Percentiles rank a stretch among this genome's conserved stretches.
Evolutionary conservation across 345 rosid species (phyloP).

Genomic region (Gossypium turneri): DNA sequence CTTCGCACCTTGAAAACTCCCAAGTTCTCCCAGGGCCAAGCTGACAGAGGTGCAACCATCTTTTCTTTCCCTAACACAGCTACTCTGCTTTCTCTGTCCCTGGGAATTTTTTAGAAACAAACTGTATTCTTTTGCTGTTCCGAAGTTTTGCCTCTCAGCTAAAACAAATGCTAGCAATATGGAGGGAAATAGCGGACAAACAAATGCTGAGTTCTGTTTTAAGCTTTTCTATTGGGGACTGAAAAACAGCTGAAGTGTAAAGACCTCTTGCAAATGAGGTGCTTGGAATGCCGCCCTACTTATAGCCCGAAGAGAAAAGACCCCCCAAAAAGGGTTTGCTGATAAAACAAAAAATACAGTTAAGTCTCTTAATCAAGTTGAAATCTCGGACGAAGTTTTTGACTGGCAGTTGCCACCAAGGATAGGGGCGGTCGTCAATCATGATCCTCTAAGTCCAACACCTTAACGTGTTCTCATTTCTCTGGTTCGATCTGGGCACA

Average conservation of each 20-base stretch:
- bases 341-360: not conserved
- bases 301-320: not conserved
- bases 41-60: slow-evolving; percentile 62
- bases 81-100: not conserved
- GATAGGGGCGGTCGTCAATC: not conserved
- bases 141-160: not conserved
- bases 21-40: slow-evolving; percentile 91
- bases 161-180: not conserved
- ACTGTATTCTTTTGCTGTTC: too few species aligned
- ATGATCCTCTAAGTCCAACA: not conserved
- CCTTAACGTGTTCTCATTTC: not conserved
- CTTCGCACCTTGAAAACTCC: slow-evolving; percentile 68
- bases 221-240: not conserved
- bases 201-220: not conserved
- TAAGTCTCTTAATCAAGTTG: not conserved
- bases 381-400: not conserved
- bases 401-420: not conserved
- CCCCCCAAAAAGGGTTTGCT: not conserved
- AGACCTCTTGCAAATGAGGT: not conserved
- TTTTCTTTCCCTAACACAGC: not conserved
- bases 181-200: not conserved
- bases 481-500: slow-evolving; percentile 10
- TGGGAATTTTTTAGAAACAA: not conserved
- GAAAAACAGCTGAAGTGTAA: not conserved
- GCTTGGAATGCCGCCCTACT: not conserved